Evolutionary conservation across 768 basidiomycete genomes (phyloP).

Genomic region (Lyophyllum semitale): DNA sequence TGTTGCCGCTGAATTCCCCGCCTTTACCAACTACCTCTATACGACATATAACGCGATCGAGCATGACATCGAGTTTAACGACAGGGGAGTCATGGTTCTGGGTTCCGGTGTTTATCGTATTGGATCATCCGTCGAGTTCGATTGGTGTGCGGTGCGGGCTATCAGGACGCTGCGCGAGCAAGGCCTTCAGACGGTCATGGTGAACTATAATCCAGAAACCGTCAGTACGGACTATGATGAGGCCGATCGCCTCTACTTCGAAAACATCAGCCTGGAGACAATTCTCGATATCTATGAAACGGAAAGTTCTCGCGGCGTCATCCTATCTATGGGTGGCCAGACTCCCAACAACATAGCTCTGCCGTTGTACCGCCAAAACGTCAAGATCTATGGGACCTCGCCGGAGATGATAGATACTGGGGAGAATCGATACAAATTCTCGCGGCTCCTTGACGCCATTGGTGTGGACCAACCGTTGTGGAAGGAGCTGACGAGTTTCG

Average conservation of each 20-base stretch:
- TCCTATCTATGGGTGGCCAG: constrained; percentile 98
- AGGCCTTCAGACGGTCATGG: constrained; percentile 95
- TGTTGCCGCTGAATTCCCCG: constrained; percentile 98
- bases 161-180: constrained; percentile 94
- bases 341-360: constrained; percentile 99
- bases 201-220: constrained; percentile 99
- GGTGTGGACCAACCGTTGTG: constrained; percentile 96
- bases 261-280: constrained; percentile 95
- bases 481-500: constrained; percentile 94
- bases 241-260: constrained; percentile 97
- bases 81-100: constrained; percentile 94
- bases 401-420: constrained; percentile 99
- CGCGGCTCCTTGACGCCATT: constrained; percentile 94
- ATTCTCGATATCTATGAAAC: constrained; percentile 96
- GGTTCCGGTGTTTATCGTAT: constrained; percentile 99
- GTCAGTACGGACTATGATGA: constrained; percentile 99
- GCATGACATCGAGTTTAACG: constrained; percentile 87
- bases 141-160: constrained; percentile 98
- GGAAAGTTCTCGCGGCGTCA: constrained; percentile 87
- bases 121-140: constrained; percentile 98
- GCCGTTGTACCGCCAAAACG: constrained; percentile 93
- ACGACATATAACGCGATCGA: constrained; percentile 97
- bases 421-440: constrained; percentile 99
- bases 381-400: constrained; percentile 97
- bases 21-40: constrained; percentile 98